A percentile compares a stretch with the other conserved stretches of the same genome.
Conservation (phyloP, 2,329 filamentous ascomycete species). For the Alternaria tenuissima region DNA sequence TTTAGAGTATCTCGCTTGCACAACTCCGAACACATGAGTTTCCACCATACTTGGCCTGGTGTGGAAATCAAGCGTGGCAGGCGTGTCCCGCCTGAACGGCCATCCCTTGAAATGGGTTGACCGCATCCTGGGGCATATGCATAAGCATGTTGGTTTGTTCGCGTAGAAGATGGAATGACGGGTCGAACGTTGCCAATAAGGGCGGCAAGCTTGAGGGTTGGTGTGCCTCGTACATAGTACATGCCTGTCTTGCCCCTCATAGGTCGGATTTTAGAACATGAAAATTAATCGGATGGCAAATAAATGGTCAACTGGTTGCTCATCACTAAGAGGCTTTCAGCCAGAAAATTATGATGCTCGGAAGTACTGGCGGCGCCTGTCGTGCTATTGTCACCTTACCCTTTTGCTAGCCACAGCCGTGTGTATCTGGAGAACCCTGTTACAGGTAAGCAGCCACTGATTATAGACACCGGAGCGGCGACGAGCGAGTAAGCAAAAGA, state of each 20-base stretch:
- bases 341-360: conserved; percentile 30
- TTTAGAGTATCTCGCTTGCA: conserved; percentile 3
- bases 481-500: conserved; percentile 27
- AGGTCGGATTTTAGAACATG: conserved; percentile 13
- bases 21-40: conserved; percentile 2
- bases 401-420: conserved; percentile 41
- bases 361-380: conserved; percentile 40
- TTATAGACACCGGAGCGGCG: conserved; percentile 20
- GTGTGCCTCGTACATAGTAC: conserved; percentile 27
- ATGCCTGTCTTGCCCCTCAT: conserved; percentile 26
- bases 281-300: conserved; percentile 19
- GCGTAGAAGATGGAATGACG: conserved; percentile 21
- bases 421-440: conserved; percentile 45
- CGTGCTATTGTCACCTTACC: conserved; percentile 29
- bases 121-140: conserved; percentile 21
- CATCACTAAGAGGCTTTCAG: conserved; percentile 16
- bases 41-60: conserved; percentile 16
- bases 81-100: conserved; percentile 23
- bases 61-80: conserved; percentile 18
- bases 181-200: conserved; percentile 27
- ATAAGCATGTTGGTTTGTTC: conserved; percentile 32
- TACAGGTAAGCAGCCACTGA: conserved; percentile 19
- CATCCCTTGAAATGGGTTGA: conserved; percentile 22
- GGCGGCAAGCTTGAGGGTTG: conserved; percentile 14
- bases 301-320: background rate